These are phyloP conservation scores for Rubia balearica DNA, from an alignment of 305 asterid genomes.

Conservation along the genomic window DNA sequence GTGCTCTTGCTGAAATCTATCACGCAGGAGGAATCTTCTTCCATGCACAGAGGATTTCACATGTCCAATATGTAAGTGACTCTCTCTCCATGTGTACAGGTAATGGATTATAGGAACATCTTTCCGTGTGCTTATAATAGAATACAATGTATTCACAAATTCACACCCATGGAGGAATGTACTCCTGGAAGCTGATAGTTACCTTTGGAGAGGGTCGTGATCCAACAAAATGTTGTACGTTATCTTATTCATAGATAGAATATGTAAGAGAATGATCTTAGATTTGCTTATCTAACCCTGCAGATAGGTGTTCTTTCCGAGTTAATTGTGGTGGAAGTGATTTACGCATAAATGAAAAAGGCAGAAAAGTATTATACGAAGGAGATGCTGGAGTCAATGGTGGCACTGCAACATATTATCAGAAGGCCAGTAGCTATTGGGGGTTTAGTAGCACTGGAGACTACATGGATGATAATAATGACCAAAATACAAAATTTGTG, in stretches of 20 bases:
- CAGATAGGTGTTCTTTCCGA: constrained; percentile 81
- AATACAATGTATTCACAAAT: no score
- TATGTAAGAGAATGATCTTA: not conserved
- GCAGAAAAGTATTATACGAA: constrained; percentile 44
- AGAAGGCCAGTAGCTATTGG: constrained; percentile 39
- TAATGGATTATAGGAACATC: no score
- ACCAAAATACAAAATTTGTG: constrained; percentile 52
- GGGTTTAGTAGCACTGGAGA: constrained; percentile 91
- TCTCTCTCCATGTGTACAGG: not conserved
- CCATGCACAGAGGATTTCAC: constrained; percentile 30
- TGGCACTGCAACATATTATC: constrained; percentile 46
- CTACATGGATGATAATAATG: constrained; percentile 57
- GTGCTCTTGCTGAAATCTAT: constrained; percentile 11
- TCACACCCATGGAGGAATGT: no score
- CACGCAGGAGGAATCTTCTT: constrained; percentile 31
- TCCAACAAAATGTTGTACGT: no score
- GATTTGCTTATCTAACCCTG: constrained; percentile 16
- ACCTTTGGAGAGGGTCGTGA: not conserved
- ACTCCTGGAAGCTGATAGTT: not conserved
- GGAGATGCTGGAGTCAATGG: constrained; percentile 64
- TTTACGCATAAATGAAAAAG: constrained; percentile 36
- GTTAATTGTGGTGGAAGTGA: constrained; percentile 81
- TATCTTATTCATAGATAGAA: no score
- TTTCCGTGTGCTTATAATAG: no score
- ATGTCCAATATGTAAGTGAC: constrained; percentile 37